Evolutionary conservation across 805 yeast species (phyloP).

Genomic region (Sugiyamaella chiloensis): DNA sequence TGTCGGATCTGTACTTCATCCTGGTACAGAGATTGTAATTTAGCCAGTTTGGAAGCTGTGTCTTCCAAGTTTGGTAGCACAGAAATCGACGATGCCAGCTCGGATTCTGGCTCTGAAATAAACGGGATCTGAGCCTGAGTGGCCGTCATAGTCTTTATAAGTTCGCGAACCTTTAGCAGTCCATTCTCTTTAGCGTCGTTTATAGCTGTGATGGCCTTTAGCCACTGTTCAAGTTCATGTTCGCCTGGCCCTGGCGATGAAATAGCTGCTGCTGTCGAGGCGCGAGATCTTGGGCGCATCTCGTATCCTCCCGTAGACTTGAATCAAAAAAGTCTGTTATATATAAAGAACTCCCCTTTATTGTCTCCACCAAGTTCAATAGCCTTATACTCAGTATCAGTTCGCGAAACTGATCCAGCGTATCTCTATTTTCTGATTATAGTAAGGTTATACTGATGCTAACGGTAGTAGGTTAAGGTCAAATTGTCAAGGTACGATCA

Average conservation of each 20-base stretch:
- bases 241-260: constrained; percentile 9
- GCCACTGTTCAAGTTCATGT: constrained; percentile 9
- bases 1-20: constrained; percentile 7
- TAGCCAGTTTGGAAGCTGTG: constrained; percentile 1
- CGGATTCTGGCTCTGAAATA: not conserved
- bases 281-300: constrained; percentile 8
- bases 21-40: constrained; percentile 7
- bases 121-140: constrained; percentile 6
- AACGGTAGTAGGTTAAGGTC: too few species aligned
- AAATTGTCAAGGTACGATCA: too few species aligned
- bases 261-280: constrained; percentile 12
- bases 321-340: too few species aligned
- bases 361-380: too few species aligned
- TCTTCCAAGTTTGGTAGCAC: constrained; percentile 2
- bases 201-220: not conserved
- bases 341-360: too few species aligned
- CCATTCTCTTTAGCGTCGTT: constrained; percentile 9
- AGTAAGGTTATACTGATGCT: too few species aligned
- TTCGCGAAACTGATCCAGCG: too few species aligned
- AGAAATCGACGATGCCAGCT: not conserved
- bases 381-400: too few species aligned
- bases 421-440: too few species aligned
- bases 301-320: too few species aligned
- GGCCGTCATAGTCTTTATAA: constrained; percentile 4
- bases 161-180: constrained; percentile 9